Evolutionary conservation across 805 yeast species (phyloP).

Genomic region (Komagataella populi): DNA sequence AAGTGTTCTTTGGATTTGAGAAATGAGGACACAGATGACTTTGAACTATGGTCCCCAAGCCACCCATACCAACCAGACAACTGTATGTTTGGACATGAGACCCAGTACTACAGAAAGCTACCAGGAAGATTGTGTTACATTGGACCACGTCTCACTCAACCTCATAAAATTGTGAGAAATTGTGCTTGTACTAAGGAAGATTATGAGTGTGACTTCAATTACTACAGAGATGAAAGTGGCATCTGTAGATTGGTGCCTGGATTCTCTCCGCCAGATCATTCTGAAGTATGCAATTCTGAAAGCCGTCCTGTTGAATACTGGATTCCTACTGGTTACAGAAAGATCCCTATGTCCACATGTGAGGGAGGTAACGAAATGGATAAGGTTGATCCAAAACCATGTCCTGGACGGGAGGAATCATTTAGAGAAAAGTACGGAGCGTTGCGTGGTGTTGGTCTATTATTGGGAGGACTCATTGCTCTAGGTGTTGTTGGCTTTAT

Average conservation of each 20-base stretch:
- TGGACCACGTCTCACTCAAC: slow-evolving; percentile 39
- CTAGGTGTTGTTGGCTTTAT: slow-evolving; percentile 31
- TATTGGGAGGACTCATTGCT: slow-evolving; percentile 32
- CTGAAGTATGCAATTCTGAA: slow-evolving; percentile 39
- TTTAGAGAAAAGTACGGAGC: slow-evolving; percentile 36
- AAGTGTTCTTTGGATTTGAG: slow-evolving; percentile 34
- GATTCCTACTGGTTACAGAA: slow-evolving; percentile 80
- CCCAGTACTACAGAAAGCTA: slow-evolving; percentile 44
- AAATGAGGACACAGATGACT: slow-evolving; percentile 36
- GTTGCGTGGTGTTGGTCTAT: slow-evolving; percentile 33
- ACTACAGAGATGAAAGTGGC: slow-evolving; percentile 50
- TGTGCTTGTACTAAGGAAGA: slow-evolving; percentile 79
- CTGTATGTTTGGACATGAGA: slow-evolving; percentile 60
- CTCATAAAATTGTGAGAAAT: slow-evolving; percentile 41
- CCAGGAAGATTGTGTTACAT: slow-evolving; percentile 57
- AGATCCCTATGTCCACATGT: slow-evolving; percentile 72
- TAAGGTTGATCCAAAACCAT: slow-evolving; percentile 42
- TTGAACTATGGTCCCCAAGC: slow-evolving; percentile 45
- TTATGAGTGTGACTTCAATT: slow-evolving; percentile 86
- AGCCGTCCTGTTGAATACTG: slow-evolving; percentile 55
- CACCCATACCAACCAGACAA: slow-evolving; percentile 36
- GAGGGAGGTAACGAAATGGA: slow-evolving; percentile 64
- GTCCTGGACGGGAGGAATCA: slow-evolving; percentile 74
- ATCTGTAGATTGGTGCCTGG: slow-evolving; percentile 71
- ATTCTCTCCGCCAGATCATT: slow-evolving; percentile 47